phyloP scores from a whole-genome alignment of 495 filamentous ascomycete genomes.

The Talaromyces liani region DNA sequence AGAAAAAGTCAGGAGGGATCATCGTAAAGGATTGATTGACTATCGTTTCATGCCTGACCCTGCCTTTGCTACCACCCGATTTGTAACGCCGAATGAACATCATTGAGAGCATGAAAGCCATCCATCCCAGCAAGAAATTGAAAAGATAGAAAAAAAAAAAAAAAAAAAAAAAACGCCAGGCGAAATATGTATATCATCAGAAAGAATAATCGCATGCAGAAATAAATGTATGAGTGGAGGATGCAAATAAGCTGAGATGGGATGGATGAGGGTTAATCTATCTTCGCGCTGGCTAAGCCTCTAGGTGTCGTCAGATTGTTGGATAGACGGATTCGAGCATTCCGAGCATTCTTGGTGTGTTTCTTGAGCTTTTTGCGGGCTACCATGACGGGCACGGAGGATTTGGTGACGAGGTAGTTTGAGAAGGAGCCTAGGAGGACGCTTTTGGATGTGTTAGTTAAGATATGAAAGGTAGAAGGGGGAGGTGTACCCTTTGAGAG shows the following conservation, averaged over 20 bases:
- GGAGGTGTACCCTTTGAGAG: slow-evolving; percentile 73
- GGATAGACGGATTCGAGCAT: slow-evolving; percentile 52
- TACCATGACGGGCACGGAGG: slow-evolving; percentile 93
- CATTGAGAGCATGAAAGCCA: too few relatives aligned
- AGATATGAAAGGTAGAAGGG: neutral
- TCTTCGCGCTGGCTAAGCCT: slow-evolving; percentile 56
- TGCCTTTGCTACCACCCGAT: too few relatives aligned
- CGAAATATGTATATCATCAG: neutral
- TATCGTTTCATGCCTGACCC: neutral
- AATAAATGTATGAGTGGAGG: neutral
- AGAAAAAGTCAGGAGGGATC: neutral
- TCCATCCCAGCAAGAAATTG: too few relatives aligned
- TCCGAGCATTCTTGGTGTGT: slow-evolving; percentile 55
- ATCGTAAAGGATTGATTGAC: neutral
- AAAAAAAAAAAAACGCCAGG: neutral
- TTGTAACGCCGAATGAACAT: neutral
- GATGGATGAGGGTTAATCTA: slow-evolving; percentile 43
- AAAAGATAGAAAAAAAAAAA: neutral
- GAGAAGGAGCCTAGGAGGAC: slow-evolving; percentile 92
- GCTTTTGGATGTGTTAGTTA: slow-evolving; percentile 33
- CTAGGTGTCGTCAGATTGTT: slow-evolving; percentile 65
- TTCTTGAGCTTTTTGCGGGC: slow-evolving; percentile 73
- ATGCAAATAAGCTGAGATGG: neutral
- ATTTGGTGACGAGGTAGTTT: slow-evolving; percentile 94
- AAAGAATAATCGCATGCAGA: neutral